Conservation (phyloP, 2,329 filamentous ascomycete species). For the Diaporthe caulivora region DNA sequence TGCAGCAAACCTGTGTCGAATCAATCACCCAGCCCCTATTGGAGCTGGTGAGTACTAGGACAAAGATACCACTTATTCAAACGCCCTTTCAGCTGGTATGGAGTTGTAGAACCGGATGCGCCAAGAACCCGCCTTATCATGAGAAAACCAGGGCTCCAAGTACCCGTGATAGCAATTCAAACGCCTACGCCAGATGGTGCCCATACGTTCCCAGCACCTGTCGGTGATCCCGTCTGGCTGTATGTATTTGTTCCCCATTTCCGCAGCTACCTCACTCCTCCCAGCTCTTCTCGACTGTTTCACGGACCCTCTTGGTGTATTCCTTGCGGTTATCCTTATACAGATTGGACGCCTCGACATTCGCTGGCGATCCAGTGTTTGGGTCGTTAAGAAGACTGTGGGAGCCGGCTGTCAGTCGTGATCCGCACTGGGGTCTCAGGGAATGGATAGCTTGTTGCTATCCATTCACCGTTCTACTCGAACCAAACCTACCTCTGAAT, state of each 20-base stretch:
- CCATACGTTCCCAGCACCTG: neutral
- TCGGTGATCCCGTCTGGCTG: constrained; percentile 4
- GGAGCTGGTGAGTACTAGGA: neutral
- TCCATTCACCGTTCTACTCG: neutral
- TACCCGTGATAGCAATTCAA: constrained; percentile 18
- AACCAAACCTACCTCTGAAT: constrained; percentile 82
- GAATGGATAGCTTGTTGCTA: neutral
- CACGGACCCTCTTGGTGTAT: constrained; percentile 93
- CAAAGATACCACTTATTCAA: neutral
- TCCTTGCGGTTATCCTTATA: constrained; percentile 99
- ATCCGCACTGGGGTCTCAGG: constrained; percentile 7
- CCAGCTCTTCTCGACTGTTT: constrained; percentile 99
- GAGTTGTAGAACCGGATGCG: constrained; percentile 25
- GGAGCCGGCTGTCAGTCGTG: constrained; percentile 44
- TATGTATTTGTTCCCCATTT: neutral
- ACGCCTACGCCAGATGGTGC: constrained; percentile 24
- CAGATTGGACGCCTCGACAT: constrained; percentile 96
- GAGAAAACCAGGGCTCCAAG: neutral
- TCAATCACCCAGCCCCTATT: neutral
- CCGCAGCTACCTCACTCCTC: constrained; percentile 74
- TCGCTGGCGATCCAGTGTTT: constrained; percentile 97
- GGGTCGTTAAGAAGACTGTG: constrained; percentile 92
- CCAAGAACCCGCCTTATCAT: constrained; percentile 13
- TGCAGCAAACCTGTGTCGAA: neutral
- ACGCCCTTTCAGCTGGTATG: constrained; percentile 12